Conservation (phyloP, 192 early-diverging fungal genomes). For the Umbelopsis isabellina region DNA sequence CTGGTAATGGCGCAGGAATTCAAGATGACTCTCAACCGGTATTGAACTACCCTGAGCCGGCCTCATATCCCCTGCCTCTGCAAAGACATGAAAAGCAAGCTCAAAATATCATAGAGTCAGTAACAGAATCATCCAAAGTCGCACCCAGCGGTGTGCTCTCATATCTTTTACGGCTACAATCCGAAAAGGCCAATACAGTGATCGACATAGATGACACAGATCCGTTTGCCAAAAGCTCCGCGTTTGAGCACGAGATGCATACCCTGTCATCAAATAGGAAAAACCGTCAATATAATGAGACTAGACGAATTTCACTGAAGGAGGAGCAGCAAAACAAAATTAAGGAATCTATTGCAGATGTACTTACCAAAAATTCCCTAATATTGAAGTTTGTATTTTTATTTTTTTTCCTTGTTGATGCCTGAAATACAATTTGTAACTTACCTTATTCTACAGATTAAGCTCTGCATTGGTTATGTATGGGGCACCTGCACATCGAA, state of each 20-base stretch:
- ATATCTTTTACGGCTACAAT: slow-evolving; percentile 3
- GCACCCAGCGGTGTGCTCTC: not conserved
- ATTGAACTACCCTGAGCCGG: not conserved
- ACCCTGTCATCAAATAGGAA: not conserved
- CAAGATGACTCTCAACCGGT: not conserved
- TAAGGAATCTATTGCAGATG: slow-evolving; percentile 14
- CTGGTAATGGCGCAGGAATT: too few species aligned
- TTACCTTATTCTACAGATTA: slow-evolving; percentile 25
- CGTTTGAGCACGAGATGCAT: slow-evolving; percentile 1
- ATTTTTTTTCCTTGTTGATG: not conserved
- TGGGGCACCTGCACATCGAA: slow-evolving; percentile 44
- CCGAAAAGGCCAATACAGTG: slow-evolving; percentile 6
- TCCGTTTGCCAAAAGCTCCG: not conserved
- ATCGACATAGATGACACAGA: slow-evolving; percentile 11
- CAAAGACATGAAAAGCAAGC: slow-evolving; percentile 15
- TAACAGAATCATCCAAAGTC: not conserved
- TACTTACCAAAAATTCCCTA: slow-evolving; percentile 8
- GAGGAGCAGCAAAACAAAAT: slow-evolving; percentile 16
- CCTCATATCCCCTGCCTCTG: not conserved
- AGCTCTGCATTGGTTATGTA: slow-evolving; percentile 39
- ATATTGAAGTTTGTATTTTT: slow-evolving; percentile 1
- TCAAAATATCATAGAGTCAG: slow-evolving; percentile 16
- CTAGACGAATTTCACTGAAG: slow-evolving; percentile 23
- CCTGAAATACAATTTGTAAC: not conserved
- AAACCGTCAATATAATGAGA: slow-evolving; percentile 18